phyloP scores from a whole-genome alignment of 768 basidiomycete genomes.

The Suillus discolor region DNA sequence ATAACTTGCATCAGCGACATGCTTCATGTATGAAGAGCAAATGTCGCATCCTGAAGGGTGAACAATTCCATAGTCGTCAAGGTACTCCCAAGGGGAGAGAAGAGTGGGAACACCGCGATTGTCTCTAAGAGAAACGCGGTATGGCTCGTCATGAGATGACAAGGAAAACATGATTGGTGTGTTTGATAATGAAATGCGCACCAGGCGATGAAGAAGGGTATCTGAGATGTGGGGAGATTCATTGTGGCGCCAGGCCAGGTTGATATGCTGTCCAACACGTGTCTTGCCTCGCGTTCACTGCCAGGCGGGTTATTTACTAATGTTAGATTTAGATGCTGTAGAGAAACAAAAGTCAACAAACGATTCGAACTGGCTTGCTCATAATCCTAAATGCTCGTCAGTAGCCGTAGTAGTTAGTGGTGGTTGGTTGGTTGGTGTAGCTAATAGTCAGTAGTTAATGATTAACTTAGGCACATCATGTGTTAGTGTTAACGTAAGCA shows the following conservation, averaged over 20 bases:
- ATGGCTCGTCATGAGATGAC: conserved; percentile 34
- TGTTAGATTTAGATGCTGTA: conserved; percentile 24
- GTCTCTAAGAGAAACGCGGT: conserved; percentile 29
- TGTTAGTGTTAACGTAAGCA: conserved; percentile 23
- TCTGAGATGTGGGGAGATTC: conserved; percentile 19
- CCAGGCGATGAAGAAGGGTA: conserved; percentile 24
- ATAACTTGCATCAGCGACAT: conserved; percentile 42
- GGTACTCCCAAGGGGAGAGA: conserved; percentile 41
- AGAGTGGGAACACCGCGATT: conserved; percentile 36
- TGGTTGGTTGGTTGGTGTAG: too few species aligned
- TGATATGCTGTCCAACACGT: conserved; percentile 36
- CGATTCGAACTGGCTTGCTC: not conserved
- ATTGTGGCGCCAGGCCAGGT: conserved; percentile 13
- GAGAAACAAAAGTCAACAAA: conserved; percentile 12
- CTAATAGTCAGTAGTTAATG: not conserved
- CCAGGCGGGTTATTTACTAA: conserved; percentile 28
- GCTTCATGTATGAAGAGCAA: conserved; percentile 42
- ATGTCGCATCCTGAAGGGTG: conserved; percentile 41
- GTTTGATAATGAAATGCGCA: conserved; percentile 19
- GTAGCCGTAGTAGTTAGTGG: not conserved
- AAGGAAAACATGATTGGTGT: conserved; percentile 32
- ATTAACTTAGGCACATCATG: not conserved
- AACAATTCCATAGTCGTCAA: conserved; percentile 42
- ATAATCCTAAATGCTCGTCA: not conserved
- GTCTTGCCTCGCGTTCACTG: conserved; percentile 28